Evolutionary conservation across 2,329 filamentous ascomycete genomes (phyloP), one percentile per base, ranked within the genome.

Genomic region (Neonectria sp.): DNA sequence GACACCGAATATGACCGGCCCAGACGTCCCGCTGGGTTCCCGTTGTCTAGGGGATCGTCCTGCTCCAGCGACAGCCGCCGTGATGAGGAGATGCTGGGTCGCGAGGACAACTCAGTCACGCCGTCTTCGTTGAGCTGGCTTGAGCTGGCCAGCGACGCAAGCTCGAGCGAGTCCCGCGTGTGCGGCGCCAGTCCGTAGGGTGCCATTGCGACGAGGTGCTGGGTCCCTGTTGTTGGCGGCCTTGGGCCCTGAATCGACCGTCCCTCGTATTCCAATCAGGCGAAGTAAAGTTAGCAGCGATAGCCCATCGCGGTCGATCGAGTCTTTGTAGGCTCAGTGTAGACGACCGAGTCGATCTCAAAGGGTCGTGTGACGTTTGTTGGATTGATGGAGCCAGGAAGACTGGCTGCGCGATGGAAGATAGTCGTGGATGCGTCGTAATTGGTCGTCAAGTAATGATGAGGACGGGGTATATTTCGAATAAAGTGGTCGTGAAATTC

Each of bases 131-230:
- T 76, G 60, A 74, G 60, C 49, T 81, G 77, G 73, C 92, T 94
- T 43, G 93, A 95, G 69, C 94, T 97, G 67, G 95, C 96, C 71
- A 99, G 90, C 60, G 95, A 98, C 68, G 95, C 96, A 65, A 99
- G 92, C 85, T 99, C 96, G 77, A 99, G 90, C 53, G 95, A 98
- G 86, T 99, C 96, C 83, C 96, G 93, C 68, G 90, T 81, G 70
- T 84, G 82, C 71, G 82, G 79, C 71, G 83, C 82, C 63, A 83
- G 80, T 74, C 79, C 81, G 71, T 81, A 79, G 7, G 69, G 67
- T 76, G 81, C 78, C 86, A 86, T 73, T 80, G 79, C 67, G 78
- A 75, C 70, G 81, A 78, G 81, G 82, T 48, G 24, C 46, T 65
- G 43, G 61, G 43, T 46, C 63, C 51, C 63, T 61, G 64, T 56